Conservation (phyloP, 2,329 filamentous ascomycete genomes). For the Zelopaecilomyces penicillatus region DNA sequence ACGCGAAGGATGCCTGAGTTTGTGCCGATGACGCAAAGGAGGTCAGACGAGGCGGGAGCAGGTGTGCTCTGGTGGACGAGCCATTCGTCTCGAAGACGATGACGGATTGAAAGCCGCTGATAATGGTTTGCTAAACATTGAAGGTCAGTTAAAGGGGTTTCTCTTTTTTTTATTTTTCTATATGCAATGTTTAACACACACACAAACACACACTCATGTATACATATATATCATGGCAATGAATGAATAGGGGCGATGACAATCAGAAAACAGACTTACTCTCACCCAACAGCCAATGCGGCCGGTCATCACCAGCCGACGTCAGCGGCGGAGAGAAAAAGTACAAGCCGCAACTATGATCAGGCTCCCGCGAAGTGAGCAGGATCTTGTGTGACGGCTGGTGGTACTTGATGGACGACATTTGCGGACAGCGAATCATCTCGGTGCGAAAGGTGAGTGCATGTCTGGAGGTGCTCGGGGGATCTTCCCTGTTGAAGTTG, state of each 20-base stretch:
- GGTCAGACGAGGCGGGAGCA: slow-evolving; percentile 29
- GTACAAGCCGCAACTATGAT: slow-evolving; percentile 23
- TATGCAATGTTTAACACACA: not conserved
- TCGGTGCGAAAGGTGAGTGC: slow-evolving; percentile 20
- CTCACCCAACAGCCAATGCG: slow-evolving; percentile 31
- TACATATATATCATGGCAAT: not conserved
- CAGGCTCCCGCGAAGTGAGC: slow-evolving; percentile 30
- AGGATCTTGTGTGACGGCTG: slow-evolving; percentile 32
- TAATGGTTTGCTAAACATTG: slow-evolving; percentile 22
- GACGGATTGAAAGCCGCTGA: slow-evolving; percentile 22
- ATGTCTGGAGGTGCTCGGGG: too few species aligned
- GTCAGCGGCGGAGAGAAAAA: slow-evolving; percentile 29
- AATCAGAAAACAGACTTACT: slow-evolving; percentile 15
- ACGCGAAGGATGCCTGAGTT: slow-evolving; percentile 37
- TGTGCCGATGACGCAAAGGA: slow-evolving; percentile 41
- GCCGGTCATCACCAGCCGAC: slow-evolving; percentile 18
- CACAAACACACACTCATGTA: not conserved
- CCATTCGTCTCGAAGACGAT: slow-evolving; percentile 19
- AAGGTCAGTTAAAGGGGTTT: not conserved
- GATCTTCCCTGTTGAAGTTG: too few species aligned
- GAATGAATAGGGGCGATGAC: not conserved
- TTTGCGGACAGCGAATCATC: slow-evolving; percentile 28
- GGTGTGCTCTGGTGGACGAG: slow-evolving; percentile 33
- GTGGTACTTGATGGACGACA: slow-evolving; percentile 42
- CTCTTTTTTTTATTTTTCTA: not conserved